Evolutionary conservation across 495 filamentous ascomycete species (phyloP).

Genomic region (Aspergillus coremiiformis): DNA sequence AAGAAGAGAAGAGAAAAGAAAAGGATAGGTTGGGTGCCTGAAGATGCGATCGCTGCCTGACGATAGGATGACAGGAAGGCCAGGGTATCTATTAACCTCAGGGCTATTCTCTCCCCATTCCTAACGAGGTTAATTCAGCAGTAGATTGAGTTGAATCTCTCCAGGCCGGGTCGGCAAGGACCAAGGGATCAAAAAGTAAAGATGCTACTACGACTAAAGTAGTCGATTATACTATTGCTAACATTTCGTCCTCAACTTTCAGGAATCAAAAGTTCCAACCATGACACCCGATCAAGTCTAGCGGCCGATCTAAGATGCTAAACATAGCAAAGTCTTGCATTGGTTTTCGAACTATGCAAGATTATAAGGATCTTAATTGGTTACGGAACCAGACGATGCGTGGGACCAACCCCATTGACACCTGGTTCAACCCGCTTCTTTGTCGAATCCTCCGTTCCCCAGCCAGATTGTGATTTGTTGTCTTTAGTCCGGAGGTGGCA

Average conservation of each 20-base stretch:
- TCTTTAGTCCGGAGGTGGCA: constrained; percentile 14
- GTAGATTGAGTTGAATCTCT: background rate
- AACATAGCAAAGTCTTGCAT: constrained; percentile 40
- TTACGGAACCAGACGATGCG: background rate
- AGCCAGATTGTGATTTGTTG: background rate
- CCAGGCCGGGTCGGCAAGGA: background rate
- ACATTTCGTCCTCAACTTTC: too few relatives aligned
- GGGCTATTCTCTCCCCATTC: background rate
- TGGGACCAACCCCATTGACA: constrained; percentile 7
- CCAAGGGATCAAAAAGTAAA: background rate
- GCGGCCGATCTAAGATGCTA: constrained; percentile 29
- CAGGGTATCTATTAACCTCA: background rate
- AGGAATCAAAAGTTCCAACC: background rate
- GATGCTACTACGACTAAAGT: background rate
- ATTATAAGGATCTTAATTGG: constrained; percentile 18
- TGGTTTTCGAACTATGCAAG: constrained; percentile 32
- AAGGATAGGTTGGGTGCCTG: background rate
- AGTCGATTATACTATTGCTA: too few relatives aligned
- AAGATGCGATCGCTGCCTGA: background rate
- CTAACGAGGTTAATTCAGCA: background rate
- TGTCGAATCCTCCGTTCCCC: constrained; percentile 11
- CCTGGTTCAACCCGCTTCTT: background rate
- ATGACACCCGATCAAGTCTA: constrained; percentile 1
- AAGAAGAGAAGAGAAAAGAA: background rate
- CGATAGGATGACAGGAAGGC: background rate